Percentiles rank a stretch among this genome's conserved stretches.
phyloP scores from a whole-genome alignment of 1,284 basidiomycete genomes.

The Papiliotrema flavescens region DNA sequence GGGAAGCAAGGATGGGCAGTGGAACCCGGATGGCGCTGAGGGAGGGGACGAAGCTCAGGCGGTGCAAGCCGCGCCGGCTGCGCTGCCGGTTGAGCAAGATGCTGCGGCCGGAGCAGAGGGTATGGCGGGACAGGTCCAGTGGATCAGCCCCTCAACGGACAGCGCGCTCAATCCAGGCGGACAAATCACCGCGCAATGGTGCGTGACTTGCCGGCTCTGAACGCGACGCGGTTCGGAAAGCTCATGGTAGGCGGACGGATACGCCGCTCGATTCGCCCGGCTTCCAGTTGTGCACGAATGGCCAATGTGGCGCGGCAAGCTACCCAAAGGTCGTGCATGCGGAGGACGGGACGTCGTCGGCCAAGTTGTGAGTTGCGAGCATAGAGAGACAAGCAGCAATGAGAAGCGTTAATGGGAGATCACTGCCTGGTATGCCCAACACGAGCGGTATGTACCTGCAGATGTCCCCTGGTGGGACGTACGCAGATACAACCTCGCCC shows the following conservation, averaged over 20 bases:
- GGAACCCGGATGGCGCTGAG: no score
- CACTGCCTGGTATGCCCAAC: conserved; percentile 3
- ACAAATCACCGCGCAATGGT: not conserved
- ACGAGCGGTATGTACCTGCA: conserved; percentile 13
- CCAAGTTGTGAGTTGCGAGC: conserved; percentile 10
- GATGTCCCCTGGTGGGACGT: conserved; percentile 5
- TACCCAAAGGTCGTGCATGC: conserved; percentile 8
- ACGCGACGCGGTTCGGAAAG: no score
- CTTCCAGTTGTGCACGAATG: conserved; percentile 10
- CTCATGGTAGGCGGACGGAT: conserved; percentile 8
- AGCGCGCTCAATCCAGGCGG: not conserved
- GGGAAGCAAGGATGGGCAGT: no score
- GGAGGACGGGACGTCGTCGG: conserved; percentile 14
- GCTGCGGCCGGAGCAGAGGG: not conserved
- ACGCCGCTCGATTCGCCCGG: conserved; percentile 8
- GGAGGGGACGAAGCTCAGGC: no score
- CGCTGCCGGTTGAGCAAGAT: not conserved
- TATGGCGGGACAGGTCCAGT: not conserved
- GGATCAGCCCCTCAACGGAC: not conserved
- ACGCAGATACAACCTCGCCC: conserved; percentile 8
- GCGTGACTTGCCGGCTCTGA: not conserved
- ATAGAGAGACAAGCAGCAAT: not conserved
- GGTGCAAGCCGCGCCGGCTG: not conserved
- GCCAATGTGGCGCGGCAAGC: conserved; percentile 9
- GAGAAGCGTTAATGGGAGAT: not conserved